Evolutionary conservation across 192 early-diverging fungal species (phyloP).

Genomic region (Gaertneriomyces sp.): DNA sequence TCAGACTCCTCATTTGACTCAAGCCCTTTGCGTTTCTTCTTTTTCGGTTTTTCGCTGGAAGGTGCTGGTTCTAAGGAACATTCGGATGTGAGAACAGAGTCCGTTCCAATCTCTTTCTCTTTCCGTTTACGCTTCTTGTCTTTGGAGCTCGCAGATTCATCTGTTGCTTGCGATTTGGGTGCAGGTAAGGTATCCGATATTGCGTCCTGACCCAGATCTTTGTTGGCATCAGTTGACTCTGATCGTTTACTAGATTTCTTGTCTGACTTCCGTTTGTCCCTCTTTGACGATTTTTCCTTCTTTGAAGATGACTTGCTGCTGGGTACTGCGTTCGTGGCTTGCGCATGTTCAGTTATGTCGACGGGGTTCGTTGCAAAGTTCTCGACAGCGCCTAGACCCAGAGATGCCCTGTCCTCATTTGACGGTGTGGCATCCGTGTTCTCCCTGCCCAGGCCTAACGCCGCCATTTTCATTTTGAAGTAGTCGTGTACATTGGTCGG

Average conservation of each 20-base stretch:
- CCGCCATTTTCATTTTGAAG: constrained; percentile 41
- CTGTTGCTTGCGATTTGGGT: background rate
- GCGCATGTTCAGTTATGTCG: constrained; percentile 6
- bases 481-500: constrained; percentile 36
- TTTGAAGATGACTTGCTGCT: constrained; percentile 31
- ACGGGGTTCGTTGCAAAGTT: background rate
- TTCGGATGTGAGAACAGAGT: constrained; percentile 18
- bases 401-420: constrained; percentile 1
- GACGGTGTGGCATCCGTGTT: constrained; percentile 14
- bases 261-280: constrained; percentile 13
- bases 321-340: constrained; percentile 12
- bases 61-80: background rate
- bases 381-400: constrained; percentile 2
- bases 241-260: constrained; percentile 17
- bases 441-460: constrained; percentile 5
- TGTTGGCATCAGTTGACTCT: constrained; percentile 24
- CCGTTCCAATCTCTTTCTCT: constrained; percentile 35
- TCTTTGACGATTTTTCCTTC: constrained; percentile 18
- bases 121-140: constrained; percentile 17
- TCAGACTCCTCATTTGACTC: constrained; percentile 25
- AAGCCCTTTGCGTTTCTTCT: constrained; percentile 29
- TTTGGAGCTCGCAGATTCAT: constrained; percentile 17
- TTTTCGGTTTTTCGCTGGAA: constrained; percentile 12
- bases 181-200: constrained; percentile 27
- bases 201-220: constrained; percentile 35